Evolutionary conservation across 2,329 filamentous ascomycete genomes (phyloP), one percentile per base, ranked within the genome.

Genomic region (Macroventuria anomochaeta): DNA sequence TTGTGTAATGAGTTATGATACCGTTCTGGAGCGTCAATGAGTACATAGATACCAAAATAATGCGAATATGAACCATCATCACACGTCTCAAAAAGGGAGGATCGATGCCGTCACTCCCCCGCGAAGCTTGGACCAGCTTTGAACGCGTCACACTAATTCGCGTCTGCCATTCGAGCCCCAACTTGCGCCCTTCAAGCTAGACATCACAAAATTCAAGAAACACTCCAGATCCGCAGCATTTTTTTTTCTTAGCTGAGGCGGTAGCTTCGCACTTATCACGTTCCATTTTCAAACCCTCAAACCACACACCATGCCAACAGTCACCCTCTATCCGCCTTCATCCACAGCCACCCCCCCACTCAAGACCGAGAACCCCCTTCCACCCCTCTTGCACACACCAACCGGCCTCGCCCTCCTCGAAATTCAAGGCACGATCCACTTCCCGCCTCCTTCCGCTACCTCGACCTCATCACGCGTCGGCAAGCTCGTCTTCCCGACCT

Each of bases 361-460:
- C 28, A 37, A 32, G 52, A 58, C 55, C 39, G 55, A 55, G 29
- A 85, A 84, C 64, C 87, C 90, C 3, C 84, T 97, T 4, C 95
- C 95, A 1, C 75, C 83, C n/a, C 81, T 96, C 58, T 84, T 97
- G 13, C 90, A 93, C 65, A 97, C 93, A 0, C 95, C 95, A 0
- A 87, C 89, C 0, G 95, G 95, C 43, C 84, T 97, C 33, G 93
- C 93, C 15, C 81, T 99, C 38, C 81, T 99, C 52, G 95, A 97
- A 77, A 85, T 99, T 12, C 95, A 99, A 79, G 95, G 93, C 57
- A 91, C 86, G 12, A 88, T 99, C 76, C 93, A 96, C 74, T 80
- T 92, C 1, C 87, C 91, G 7, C 5, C 48, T 10, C 48, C 48
- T 17, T 2, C 44, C 61, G 41, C 69, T 5, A 57, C 75, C 29